Evolutionary conservation across 176 grass and related monocot species (phyloP).

Genomic region (Pontederia crassipes): DNA sequence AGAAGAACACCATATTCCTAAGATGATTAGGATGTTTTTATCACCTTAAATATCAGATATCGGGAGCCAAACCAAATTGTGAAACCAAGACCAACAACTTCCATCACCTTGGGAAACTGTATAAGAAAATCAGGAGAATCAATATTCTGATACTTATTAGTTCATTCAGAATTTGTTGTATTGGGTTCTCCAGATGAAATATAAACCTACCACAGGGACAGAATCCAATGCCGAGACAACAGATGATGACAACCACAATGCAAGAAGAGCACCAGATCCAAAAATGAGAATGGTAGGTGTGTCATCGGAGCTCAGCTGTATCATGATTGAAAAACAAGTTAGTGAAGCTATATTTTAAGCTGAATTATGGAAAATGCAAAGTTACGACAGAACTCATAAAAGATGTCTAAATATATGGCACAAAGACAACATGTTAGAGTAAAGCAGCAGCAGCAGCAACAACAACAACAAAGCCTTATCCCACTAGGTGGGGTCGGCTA

Average conservation of each 20-base stretch:
- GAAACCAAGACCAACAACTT: constrained; percentile 10
- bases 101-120: constrained; percentile 10
- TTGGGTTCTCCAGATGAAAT: not conserved
- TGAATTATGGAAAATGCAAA: not conserved
- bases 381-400: too few relatives aligned
- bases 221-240: constrained; percentile 69
- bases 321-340: not conserved
- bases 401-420: too few relatives aligned
- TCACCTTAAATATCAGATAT: constrained; percentile 18
- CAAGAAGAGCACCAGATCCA: constrained; percentile 41
- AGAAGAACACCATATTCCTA: not conserved
- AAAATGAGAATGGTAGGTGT: constrained; percentile 44
- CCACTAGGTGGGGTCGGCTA: too few relatives aligned
- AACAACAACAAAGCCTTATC: too few relatives aligned
- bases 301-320: constrained; percentile 54
- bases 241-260: constrained; percentile 57
- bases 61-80: constrained; percentile 7
- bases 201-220: constrained; percentile 45
- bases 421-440: too few relatives aligned
- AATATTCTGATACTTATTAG: not conserved
- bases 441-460: too few relatives aligned
- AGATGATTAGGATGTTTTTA: not conserved
- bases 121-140: not conserved
- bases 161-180: not conserved
- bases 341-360: not conserved